A percentile compares a stretch with the other conserved stretches of the same genome.
phyloP scores from a whole-genome alignment of 148 eudicot species.

The Rheum nobile region DNA sequence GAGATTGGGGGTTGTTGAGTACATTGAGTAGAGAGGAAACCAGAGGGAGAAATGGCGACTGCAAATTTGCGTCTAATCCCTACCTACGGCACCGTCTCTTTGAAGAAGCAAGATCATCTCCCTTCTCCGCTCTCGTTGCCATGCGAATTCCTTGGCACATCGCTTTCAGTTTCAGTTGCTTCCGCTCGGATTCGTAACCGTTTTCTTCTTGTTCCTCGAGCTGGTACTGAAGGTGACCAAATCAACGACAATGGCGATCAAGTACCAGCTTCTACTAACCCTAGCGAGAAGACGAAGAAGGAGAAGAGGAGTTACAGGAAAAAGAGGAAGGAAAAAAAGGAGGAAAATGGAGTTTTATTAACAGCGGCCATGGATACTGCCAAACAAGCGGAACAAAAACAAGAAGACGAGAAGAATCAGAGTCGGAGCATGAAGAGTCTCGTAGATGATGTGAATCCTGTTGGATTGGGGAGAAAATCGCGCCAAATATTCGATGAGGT shows the following conservation, averaged over 20 bases:
- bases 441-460: conserved; percentile 76
- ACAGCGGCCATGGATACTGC: conserved; percentile 5
- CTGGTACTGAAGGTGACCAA: not conserved
- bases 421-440: conserved; percentile 40
- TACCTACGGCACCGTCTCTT: not conserved
- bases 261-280: not conserved
- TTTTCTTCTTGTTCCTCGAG: not conserved
- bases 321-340: conserved; percentile 11
- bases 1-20: not conserved
- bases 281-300: not conserved
- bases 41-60: conserved; percentile 1
- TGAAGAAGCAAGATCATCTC: not conserved
- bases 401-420: conserved; percentile 11
- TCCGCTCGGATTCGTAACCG: not conserved
- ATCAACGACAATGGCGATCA: not conserved
- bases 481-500: conserved; percentile 85
- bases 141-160: not conserved
- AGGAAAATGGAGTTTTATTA: conserved; percentile 10
- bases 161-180: not conserved
- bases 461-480: conserved; percentile 80
- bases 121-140: not conserved
- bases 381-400: not conserved
- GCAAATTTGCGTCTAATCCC: conserved; percentile 4
- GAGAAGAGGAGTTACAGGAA: conserved; percentile 16
- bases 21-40: not conserved